Percentiles rank a stretch among this genome's conserved stretches.
Conservation (phyloP, 2,329 filamentous ascomycete genomes). For the Xylariales sp. region DNA sequence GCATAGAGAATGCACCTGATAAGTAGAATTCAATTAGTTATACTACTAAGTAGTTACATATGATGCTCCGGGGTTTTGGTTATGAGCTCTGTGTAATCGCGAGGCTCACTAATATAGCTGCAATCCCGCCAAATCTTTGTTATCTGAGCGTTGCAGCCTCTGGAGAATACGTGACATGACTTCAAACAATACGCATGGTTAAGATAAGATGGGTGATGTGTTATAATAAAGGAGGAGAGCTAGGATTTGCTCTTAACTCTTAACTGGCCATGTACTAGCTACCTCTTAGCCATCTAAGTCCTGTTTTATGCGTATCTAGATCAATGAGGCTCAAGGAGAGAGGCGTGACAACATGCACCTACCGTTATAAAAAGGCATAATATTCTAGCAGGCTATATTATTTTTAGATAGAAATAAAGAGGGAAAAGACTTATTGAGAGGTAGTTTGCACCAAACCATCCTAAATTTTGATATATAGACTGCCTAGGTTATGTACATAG, state of each 20-base stretch:
- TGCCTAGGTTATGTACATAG: too few species aligned
- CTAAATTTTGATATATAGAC: neutral
- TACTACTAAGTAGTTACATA: conserved; percentile 29
- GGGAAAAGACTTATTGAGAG: neutral
- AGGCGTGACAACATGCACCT: neutral
- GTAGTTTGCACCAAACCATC: neutral
- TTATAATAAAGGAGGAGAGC: too few species aligned
- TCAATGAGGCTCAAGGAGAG: neutral
- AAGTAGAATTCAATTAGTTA: conserved; percentile 38
- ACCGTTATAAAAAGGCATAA: too few species aligned
- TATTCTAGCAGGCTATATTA: neutral
- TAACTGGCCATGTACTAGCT: too few species aligned
- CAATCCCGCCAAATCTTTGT: neutral
- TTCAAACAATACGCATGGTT: neutral
- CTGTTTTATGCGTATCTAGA: neutral
- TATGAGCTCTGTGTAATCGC: neutral
- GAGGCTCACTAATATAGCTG: neutral
- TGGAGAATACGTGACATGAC: neutral
- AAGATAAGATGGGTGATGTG: neutral
- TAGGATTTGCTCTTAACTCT: too few species aligned
- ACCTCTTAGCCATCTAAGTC: neutral
- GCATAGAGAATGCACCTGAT: conserved; percentile 60
- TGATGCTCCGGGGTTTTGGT: conserved; percentile 33
- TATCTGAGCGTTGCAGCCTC: neutral
- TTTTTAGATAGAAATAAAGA: neutral